Evolutionary conservation across 352 stramenopile genomes (phyloP).

Genomic region (Nothophytophthora sp.): DNA sequence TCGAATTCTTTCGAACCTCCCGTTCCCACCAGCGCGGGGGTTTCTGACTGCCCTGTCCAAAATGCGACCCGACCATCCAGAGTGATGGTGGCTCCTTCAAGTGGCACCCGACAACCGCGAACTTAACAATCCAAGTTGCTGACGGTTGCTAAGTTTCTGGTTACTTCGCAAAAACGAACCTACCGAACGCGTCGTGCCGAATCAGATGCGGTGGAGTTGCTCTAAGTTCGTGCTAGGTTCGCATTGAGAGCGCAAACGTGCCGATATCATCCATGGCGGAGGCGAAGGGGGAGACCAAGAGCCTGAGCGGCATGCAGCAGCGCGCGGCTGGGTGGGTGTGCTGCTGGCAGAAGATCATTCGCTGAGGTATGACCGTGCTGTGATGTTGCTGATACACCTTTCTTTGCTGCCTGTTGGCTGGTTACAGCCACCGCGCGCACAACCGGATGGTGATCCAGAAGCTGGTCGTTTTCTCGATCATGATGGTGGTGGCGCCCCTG

Average conservation of each 20-base stretch:
- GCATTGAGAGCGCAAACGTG: slow-evolving; percentile 6
- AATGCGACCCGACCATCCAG: too few relatives aligned
- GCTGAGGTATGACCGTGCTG: background rate
- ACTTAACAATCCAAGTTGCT: background rate
- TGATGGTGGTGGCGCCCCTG: slow-evolving; percentile 68
- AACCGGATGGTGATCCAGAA: slow-evolving; percentile 78
- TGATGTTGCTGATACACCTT: slow-evolving; percentile 4
- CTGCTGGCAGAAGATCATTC: background rate
- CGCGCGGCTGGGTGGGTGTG: slow-evolving; percentile 35
- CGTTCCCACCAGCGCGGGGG: too few relatives aligned
- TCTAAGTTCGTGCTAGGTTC: background rate
- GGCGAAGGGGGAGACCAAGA: slow-evolving; percentile 28
- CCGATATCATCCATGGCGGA: background rate
- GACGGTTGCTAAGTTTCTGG: too few relatives aligned
- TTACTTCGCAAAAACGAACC: too few relatives aligned
- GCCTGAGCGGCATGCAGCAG: slow-evolving; percentile 49
- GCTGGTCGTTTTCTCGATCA: slow-evolving; percentile 64
- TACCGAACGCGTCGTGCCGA: too few relatives aligned
- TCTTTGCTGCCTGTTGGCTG: background rate
- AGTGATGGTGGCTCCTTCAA: slow-evolving; percentile 22
- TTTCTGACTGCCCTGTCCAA: too few relatives aligned
- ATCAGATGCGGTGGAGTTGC: too few relatives aligned
- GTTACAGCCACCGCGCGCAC: slow-evolving; percentile 61
- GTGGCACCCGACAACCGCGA: background rate
- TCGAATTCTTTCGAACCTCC: slow-evolving; percentile 21